Evolutionary conservation across 345 rosid genomes (phyloP).

Genomic region (Noccaea bulbosa): DNA sequence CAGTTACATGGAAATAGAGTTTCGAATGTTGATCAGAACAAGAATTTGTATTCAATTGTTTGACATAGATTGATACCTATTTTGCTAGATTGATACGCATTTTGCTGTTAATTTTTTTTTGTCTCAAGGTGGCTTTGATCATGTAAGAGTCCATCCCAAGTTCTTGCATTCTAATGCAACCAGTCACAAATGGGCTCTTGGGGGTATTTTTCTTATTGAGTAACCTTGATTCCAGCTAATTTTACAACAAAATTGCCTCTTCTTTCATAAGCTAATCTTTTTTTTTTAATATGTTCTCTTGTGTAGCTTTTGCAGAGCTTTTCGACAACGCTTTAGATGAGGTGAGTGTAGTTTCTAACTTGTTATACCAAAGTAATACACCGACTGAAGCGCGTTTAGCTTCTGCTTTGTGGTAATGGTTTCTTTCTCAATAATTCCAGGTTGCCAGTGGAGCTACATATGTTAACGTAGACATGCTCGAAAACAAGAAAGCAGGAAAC

Average conservation of each 20-base stretch:
- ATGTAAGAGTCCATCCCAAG: constrained; percentile 93
- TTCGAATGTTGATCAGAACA: neutral
- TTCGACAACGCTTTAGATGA: constrained; percentile 90
- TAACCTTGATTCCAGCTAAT: neutral
- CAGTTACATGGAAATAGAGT: neutral
- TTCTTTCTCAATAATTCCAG: constrained; percentile 47
- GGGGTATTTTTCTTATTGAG: constrained; percentile 55
- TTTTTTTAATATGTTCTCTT: constrained; percentile 30
- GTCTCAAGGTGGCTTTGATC: constrained; percentile 81
- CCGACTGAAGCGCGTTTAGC: neutral
- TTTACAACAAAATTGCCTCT: constrained; percentile 9
- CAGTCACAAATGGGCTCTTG: constrained; percentile 99
- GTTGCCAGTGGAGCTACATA: constrained; percentile 76
- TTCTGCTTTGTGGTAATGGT: constrained; percentile 18
- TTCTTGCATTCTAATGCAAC: constrained; percentile 97
- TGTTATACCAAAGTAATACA: neutral
- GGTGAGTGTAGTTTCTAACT: constrained; percentile 46
- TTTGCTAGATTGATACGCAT: neutral
- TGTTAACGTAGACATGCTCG: constrained; percentile 74
- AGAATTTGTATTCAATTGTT: neutral
- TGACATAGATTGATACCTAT: neutral
- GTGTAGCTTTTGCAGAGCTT: constrained; percentile 94
- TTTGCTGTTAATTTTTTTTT: too few species aligned
- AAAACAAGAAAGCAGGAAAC: constrained; percentile 64
- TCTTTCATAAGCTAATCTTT: neutral